These are phyloP conservation scores for Umbelopsis ramanniana DNA, from an alignment of 192 early-diverging fungal species.

Conservation along the genomic window DNA sequence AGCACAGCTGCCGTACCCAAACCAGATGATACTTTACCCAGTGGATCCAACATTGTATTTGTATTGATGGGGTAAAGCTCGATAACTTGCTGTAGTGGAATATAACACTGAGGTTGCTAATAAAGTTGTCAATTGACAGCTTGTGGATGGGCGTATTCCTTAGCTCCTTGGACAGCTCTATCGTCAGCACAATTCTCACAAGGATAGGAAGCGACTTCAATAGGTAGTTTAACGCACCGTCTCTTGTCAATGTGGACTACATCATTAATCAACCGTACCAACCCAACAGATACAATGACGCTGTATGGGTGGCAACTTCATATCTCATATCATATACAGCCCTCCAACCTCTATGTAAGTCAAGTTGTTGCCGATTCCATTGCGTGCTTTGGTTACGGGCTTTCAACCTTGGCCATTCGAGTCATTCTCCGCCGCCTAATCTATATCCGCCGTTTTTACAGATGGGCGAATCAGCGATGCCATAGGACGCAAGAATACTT, in stretches of 20 bases:
- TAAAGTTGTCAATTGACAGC: background rate
- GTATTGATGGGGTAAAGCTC: background rate
- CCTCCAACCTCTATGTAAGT: slow-evolving; percentile 75
- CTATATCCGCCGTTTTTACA: background rate
- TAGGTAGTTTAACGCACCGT: slow-evolving; percentile 21
- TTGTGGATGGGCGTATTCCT: slow-evolving; percentile 39
- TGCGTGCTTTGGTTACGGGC: background rate
- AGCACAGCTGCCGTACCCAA: background rate
- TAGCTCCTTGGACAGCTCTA: slow-evolving; percentile 37
- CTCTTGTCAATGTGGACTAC: background rate
- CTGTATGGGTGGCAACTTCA: slow-evolving; percentile 83
- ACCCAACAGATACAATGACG: slow-evolving; percentile 46
- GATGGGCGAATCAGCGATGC: slow-evolving; percentile 74
- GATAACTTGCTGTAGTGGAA: background rate
- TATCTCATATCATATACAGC: slow-evolving; percentile 79
- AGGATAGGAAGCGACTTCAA: slow-evolving; percentile 43
- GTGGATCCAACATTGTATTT: background rate
- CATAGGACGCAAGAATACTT: slow-evolving; percentile 71
- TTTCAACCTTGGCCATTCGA: background rate
- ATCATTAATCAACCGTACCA: background rate
- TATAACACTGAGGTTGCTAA: background rate
- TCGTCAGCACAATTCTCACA: slow-evolving; percentile 40
- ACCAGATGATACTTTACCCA: too few species aligned
- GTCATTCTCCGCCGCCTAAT: slow-evolving; percentile 4
- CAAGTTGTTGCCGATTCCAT: background rate